phyloP scores from a whole-genome alignment of 495 filamentous ascomycete genomes.

The Daldinia childiae region DNA sequence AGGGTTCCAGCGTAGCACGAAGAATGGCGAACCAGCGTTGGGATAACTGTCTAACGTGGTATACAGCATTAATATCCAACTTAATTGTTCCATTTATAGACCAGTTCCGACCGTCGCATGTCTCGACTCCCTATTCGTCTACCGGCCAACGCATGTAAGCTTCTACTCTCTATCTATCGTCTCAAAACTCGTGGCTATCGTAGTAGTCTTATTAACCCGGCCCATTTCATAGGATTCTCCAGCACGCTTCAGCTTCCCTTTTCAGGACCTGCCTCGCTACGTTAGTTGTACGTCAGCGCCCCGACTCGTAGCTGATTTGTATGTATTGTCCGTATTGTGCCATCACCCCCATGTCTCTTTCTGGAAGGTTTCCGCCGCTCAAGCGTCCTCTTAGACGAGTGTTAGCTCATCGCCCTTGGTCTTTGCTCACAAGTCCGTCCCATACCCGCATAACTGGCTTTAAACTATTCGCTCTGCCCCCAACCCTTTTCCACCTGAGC shows the following conservation, averaged over 20 bases:
- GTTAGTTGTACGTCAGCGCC: conserved; percentile 37
- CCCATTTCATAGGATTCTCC: conserved; percentile 38
- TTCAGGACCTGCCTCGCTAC: conserved; percentile 40
- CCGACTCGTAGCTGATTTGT: conserved; percentile 29
- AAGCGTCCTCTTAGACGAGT: conserved; percentile 19
- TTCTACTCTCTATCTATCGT: conserved; percentile 25
- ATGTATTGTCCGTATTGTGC: conserved; percentile 18
- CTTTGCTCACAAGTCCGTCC: conserved; percentile 38
- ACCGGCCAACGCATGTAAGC: conserved; percentile 15
- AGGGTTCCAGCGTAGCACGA: conserved; percentile 36
- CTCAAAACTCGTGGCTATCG: conserved; percentile 34
- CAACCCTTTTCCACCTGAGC: conserved; percentile 29
- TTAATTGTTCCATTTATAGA: conserved; percentile 47
- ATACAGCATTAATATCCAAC: conserved; percentile 41
- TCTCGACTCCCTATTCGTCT: conserved; percentile 42
- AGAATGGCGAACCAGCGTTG: conserved; percentile 38
- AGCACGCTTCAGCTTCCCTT: conserved; percentile 44
- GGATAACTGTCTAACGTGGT: conserved; percentile 34
- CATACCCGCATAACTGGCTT: conserved; percentile 41
- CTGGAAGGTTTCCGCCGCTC: conserved; percentile 45
- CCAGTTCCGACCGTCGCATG: conserved; percentile 39
- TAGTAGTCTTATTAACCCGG: conserved; percentile 40
- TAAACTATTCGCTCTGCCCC: conserved; percentile 30
- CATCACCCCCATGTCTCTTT: conserved; percentile 39
- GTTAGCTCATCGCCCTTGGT: conserved; percentile 33